Evolutionary conservation across 2,329 filamentous ascomycete species (phyloP), one percentile per base, ranked within the genome.

Genomic region (Microsporum canis): DNA sequence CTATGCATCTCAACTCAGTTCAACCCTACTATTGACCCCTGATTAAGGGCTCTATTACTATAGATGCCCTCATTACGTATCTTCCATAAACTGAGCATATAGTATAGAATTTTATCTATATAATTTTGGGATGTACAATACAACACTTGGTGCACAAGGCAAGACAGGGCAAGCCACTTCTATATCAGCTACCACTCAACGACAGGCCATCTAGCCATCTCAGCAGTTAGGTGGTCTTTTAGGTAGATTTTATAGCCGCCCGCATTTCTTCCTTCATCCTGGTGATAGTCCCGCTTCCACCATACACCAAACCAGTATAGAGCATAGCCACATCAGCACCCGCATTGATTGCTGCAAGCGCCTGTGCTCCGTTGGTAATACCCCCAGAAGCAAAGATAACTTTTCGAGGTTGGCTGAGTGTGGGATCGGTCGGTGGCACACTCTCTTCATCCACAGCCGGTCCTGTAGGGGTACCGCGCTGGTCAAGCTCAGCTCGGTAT

Each of bases 341-440:
- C 0, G 91, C 91, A 66, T 95, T 88, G 57, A 97, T 79, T 5
- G 92, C 84, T 75, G 88, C 81, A 12, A 89, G 77, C 6, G 90
- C 95, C 75, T 97, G 87, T 65, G 87, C 81, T 3, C 94, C 94
- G 65, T 87, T 92, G 0, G 88, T 94, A 70, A 99, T 92, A 17
- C 94, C 94, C 0, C 94, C 94, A 0, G 90, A 94, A 0, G 92
- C 92, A 71, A 97, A 97, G 63, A 99, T 88, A 59, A 91, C 86
- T 76, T 96, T 96, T 53, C 68, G 70, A n/a, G 67, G 61, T 23
- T 17, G 29, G 12, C 67, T 64, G 58, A 67, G 66, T 34, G 62
- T 60, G 41, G 63, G 63, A 39, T 67, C 60, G 12, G 61, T 57
- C 31, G 63, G 59, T 27, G 63, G 33, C n/a, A 61, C 39, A 27